Base-by-base conservation (phyloP, 306 rosid genomes). In the Quercus parvula region DNA sequence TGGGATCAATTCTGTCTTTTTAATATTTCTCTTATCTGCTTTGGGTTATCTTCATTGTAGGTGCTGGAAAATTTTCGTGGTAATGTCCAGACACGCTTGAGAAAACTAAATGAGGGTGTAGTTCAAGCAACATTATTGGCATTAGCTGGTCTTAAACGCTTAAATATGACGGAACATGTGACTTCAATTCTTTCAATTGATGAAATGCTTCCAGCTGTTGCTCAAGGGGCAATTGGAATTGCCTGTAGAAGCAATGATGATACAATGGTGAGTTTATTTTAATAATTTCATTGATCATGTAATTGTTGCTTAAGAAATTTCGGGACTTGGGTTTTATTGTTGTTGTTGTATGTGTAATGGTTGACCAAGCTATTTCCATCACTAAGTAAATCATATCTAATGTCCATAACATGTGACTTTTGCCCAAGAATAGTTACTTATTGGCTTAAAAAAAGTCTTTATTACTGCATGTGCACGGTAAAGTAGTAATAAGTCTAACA, bases 71-170 rank as follows among this genome's bases (percentile, higher is more conserved):
- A 95, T 78, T 95, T 93, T 75, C 91, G 99, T n/a, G 99, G 99
- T 22, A 95, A 95, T 79, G 99, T 95, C 78, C 98, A 95, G 81
- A 88, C 98, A 56, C 86, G 99, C 56, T 75, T 95, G 84, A 93
- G 71, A 86, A 95, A 95, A 76, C 92, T 95, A 72, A 87, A 73
- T 46, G 97, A 93, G 71, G 97, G 94, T 57, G 96, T 91, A 62
- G 99, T 95, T 84, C 89, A 93, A 81, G 99, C 99, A 71, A 95
- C 99, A n/a, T 76, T 95, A 56, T 83, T 95, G 89, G 99, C 98
- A 10, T 81, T 95, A 75, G 99, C 99, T 79, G 98, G 99, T 73
- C 93, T 95, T 46, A 90, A 86, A 64, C 99, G 99, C 64, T 86
- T 95, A 80, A 77, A 74, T 59, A 89, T 89, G 90, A 86, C 90